Conservation (phyloP, 148 eudicot genomes). For the Hydrangea macrophylla region DNA sequence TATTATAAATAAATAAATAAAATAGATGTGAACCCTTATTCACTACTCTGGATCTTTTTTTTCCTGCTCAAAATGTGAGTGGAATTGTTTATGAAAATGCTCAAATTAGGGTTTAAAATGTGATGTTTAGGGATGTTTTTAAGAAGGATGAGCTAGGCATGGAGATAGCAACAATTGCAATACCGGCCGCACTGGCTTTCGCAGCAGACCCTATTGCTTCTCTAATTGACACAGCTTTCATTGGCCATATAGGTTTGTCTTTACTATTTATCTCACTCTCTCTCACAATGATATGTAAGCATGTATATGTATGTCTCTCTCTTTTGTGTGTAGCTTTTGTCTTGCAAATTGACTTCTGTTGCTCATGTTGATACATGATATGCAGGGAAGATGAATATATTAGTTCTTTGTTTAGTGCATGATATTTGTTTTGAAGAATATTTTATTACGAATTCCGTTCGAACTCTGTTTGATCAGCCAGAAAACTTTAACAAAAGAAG, state of each 20-base stretch:
- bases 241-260: slow-evolving; percentile 51
- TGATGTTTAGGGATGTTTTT: slow-evolving; percentile 24
- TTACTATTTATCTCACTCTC: neutral
- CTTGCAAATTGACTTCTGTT: neutral
- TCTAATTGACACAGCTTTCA: slow-evolving; percentile 58
- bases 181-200: slow-evolving; percentile 61
- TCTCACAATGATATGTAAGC: too few species aligned
- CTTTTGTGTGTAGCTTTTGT: neutral
- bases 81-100: too few species aligned
- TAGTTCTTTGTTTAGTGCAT: neutral
- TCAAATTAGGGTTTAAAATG: neutral
- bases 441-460: neutral
- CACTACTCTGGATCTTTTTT: too few species aligned
- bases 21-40: too few species aligned
- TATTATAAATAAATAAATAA: too few species aligned
- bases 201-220: slow-evolving; percentile 68
- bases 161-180: slow-evolving; percentile 49
- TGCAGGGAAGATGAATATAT: neutral
- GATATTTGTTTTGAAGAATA: neutral
- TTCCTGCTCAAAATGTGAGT: too few species aligned
- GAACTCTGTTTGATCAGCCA: neutral
- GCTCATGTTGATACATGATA: neutral
- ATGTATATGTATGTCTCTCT: too few species aligned
- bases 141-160: slow-evolving; percentile 46
- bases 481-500: neutral